Evolutionary conservation across 2,329 filamentous ascomycete genomes (phyloP).

Genomic region (Leptodontidium sp.): DNA sequence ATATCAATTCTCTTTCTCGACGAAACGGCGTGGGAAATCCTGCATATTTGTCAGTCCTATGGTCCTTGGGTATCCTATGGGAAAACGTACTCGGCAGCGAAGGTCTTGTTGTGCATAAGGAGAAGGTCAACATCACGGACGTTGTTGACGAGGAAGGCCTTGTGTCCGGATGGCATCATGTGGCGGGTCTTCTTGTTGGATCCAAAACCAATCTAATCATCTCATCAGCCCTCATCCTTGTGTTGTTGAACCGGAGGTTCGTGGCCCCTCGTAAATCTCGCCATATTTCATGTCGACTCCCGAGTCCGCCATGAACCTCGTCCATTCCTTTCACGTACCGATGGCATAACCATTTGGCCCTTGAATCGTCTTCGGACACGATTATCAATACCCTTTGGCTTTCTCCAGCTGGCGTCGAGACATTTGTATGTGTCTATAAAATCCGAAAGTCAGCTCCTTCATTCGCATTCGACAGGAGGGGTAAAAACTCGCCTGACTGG

Average conservation of each 20-base stretch:
- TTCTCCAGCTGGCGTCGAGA: conserved; percentile 91
- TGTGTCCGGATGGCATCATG: conserved; percentile 99
- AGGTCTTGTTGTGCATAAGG: conserved; percentile 99
- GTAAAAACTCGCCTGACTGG: conserved; percentile 69
- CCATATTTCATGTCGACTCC: not conserved
- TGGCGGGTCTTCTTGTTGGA: conserved; percentile 99
- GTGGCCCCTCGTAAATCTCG: not conserved
- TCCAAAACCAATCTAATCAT: conserved; percentile 88
- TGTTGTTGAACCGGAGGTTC: conserved; percentile 24
- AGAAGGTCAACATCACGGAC: conserved; percentile 93
- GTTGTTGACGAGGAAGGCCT: conserved; percentile 99
- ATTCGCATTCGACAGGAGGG: not conserved
- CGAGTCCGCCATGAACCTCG: conserved; percentile 16
- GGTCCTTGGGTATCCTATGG: conserved; percentile 17
- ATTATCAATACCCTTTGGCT: conserved; percentile 99
- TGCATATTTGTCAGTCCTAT: conserved; percentile 55
- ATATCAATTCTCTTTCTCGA: conserved; percentile 99
- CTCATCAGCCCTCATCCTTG: conserved; percentile 38
- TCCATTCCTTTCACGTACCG: conserved; percentile 70
- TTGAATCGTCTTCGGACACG: conserved; percentile 96
- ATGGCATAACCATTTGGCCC: conserved; percentile 95
- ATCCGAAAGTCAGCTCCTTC: conserved; percentile 1
- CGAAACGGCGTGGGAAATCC: conserved; percentile 97
- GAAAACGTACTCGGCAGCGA: conserved; percentile 90
- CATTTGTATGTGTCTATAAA: conserved; percentile 82